Evolutionary conservation across 768 basidiomycete genomes (phyloP).

Genomic region (Leucosporidium yakuticum): DNA sequence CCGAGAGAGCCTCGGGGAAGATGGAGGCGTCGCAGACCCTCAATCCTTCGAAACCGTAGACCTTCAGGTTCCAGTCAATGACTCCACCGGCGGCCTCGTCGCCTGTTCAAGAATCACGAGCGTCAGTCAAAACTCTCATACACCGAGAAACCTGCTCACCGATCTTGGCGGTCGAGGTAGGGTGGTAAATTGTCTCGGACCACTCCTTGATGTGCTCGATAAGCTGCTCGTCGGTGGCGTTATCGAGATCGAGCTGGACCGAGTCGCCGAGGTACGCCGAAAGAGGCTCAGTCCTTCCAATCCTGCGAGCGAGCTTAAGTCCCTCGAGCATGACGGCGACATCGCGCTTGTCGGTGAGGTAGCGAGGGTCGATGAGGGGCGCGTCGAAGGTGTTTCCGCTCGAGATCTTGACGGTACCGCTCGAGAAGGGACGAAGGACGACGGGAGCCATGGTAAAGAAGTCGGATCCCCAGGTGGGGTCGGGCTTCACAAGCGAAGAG

Average conservation of each 20-base stretch:
- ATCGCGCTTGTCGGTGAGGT: background rate
- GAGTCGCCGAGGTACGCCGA: conserved; percentile 8
- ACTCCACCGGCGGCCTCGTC: conserved; percentile 6
- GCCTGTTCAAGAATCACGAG: too few species aligned
- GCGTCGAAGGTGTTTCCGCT: conserved; percentile 20
- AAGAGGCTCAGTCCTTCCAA: conserved; percentile 23
- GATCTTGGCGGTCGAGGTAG: conserved; percentile 20
- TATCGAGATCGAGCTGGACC: conserved; percentile 8
- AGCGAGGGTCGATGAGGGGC: conserved; percentile 32
- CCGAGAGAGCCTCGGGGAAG: conserved; percentile 33
- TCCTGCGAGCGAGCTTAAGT: conserved; percentile 17
- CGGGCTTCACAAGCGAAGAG: conserved; percentile 11
- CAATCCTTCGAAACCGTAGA: conserved; percentile 24
- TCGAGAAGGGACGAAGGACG: conserved; percentile 18
- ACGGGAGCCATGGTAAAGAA: conserved; percentile 24
- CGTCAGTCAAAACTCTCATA: too few species aligned
- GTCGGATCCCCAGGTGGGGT: background rate
- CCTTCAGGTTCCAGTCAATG: conserved; percentile 8
- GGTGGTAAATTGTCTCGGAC: conserved; percentile 33
- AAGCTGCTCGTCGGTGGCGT: conserved; percentile 19
- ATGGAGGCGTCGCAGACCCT: conserved; percentile 34
- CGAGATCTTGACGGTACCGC: conserved; percentile 21
- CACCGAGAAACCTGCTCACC: conserved; percentile 3
- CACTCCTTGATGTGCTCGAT: conserved; percentile 14
- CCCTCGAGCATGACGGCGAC: conserved; percentile 27